Conservation (phyloP, 2,329 filamentous ascomycete genomes). For the Ophiostoma ulmi region DNA sequence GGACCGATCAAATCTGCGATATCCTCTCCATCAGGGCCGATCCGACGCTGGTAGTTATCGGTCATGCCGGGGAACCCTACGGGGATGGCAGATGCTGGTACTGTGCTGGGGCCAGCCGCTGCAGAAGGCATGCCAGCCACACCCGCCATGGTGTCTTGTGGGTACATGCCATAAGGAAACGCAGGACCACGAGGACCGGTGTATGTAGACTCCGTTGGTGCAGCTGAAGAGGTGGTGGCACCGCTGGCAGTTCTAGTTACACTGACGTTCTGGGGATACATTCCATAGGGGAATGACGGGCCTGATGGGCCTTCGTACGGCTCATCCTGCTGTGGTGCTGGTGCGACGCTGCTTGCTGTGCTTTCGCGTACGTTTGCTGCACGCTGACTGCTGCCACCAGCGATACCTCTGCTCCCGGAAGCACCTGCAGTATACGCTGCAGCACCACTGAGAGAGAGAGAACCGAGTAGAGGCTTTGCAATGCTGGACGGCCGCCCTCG, state of each 20-base stretch:
- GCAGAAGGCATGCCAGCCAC: neutral
- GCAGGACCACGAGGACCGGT: conserved; percentile 61
- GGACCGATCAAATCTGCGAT: conserved; percentile 80
- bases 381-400: conserved; percentile 20
- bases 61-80: conserved; percentile 69
- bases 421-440: conserved; percentile 40
- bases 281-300: conserved; percentile 77
- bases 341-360: conserved; percentile 32
- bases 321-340: conserved; percentile 42
- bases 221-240: conserved; percentile 45
- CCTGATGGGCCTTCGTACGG: conserved; percentile 66
- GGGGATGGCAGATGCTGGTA: conserved; percentile 43
- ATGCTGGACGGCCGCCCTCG: conserved; percentile 45
- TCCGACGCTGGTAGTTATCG: conserved; percentile 63
- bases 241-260: conserved; percentile 67
- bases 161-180: conserved; percentile 82
- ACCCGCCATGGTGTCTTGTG: conserved; percentile 66
- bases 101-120: conserved; percentile 35
- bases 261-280: conserved; percentile 76
- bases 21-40: conserved; percentile 79
- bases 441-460: conserved; percentile 24
- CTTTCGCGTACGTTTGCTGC: conserved; percentile 34
- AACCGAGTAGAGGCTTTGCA: conserved; percentile 45
- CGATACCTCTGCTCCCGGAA: neutral
- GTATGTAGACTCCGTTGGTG: conserved; percentile 44